Conservation (phyloP, 2,329 filamentous ascomycete species). For the Fusarium sp. region DNA sequence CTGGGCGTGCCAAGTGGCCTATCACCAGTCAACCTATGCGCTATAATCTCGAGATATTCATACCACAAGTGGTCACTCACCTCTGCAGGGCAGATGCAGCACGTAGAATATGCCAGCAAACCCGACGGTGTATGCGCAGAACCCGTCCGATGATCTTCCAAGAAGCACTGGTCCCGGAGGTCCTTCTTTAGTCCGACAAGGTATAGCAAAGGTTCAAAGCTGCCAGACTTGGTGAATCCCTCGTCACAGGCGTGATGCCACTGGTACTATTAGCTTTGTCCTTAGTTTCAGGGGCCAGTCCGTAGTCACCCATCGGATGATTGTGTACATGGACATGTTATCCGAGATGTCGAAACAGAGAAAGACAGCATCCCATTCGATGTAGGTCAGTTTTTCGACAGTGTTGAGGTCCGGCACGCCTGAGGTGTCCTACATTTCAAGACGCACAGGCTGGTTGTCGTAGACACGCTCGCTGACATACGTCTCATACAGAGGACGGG, state of each 20-base stretch:
- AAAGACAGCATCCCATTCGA: slow-evolving; percentile 51
- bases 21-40: background rate
- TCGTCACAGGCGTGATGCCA: slow-evolving; percentile 44
- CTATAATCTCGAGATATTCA: no score
- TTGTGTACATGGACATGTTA: slow-evolving; percentile 47
- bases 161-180: slow-evolving; percentile 39
- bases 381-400: slow-evolving; percentile 48
- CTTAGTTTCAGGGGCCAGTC: rapidly evolving
- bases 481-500: slow-evolving; percentile 49
- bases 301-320: slow-evolving; percentile 49
- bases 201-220: slow-evolving; percentile 41
- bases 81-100: slow-evolving; percentile 46
- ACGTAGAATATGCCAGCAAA: slow-evolving; percentile 39
- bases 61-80: slow-evolving; percentile 22
- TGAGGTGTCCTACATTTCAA: slow-evolving; percentile 54
- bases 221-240: slow-evolving; percentile 41
- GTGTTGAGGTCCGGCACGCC: slow-evolving; percentile 51
- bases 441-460: slow-evolving; percentile 39
- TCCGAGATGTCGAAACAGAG: slow-evolving; percentile 53
- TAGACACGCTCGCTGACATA: slow-evolving; percentile 45
- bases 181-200: slow-evolving; percentile 52
- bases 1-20: slow-evolving; percentile 48
- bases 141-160: slow-evolving; percentile 33
- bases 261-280: slow-evolving; percentile 28
- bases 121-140: slow-evolving; percentile 11